Evolutionary conservation across 257 asterid species (phyloP).

Genomic region (Paraleonurus japonicus): DNA sequence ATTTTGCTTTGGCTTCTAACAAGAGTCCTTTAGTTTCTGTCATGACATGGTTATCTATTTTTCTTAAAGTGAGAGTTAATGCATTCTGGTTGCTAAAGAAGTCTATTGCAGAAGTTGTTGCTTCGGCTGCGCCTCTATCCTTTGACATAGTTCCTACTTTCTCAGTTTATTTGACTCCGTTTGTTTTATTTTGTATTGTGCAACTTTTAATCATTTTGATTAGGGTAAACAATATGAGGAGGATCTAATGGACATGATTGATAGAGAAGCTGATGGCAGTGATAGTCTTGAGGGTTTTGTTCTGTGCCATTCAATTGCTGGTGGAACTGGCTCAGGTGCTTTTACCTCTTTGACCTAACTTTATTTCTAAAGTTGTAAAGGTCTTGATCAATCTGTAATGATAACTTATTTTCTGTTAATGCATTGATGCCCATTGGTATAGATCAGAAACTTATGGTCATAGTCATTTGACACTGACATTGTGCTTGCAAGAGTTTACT

Average conservation of each 20-base stretch:
- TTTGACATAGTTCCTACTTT: neutral
- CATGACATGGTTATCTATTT: neutral
- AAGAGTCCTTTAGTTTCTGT: neutral
- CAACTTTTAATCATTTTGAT: conserved; percentile 20
- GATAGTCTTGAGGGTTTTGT: conserved; percentile 99
- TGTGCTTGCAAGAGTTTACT: neutral
- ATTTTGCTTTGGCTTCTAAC: neutral
- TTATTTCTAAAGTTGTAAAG: conserved; percentile 7
- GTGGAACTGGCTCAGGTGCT: conserved; percentile 94
- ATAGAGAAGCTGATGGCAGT: conserved; percentile 99
- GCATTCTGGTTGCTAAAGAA: neutral
- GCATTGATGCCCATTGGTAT: neutral
- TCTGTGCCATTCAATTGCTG: conserved; percentile 97
- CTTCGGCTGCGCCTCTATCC: neutral
- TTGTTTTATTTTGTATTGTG: neutral
- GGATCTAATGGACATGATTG: conserved; percentile 98
- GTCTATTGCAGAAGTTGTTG: neutral
- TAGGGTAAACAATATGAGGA: conserved; percentile 98
- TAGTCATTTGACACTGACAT: neutral
- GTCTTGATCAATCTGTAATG: conserved; percentile 1
- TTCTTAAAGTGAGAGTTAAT: neutral
- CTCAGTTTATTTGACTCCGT: neutral
- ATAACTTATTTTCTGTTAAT: neutral
- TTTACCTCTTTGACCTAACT: conserved; percentile 9
- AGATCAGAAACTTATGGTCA: neutral